A percentile compares a stretch with the other conserved stretches of the same genome.
Evolutionary conservation across 2,329 filamentous ascomycete species (phyloP).

Genomic region (Alternaria ventricosa): DNA sequence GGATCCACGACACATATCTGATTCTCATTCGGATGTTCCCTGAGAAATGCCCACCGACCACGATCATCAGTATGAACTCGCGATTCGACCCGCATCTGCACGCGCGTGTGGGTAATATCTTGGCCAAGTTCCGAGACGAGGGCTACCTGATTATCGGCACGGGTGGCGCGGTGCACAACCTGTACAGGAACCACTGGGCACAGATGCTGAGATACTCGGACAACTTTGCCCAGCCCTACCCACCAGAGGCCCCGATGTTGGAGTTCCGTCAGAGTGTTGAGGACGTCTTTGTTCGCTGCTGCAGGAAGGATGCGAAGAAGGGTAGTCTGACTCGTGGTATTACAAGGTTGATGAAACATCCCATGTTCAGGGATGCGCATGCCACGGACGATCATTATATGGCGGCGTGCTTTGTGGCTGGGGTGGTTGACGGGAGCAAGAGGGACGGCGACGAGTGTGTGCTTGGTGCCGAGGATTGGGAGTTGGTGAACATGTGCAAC

Average conservation of each 20-base stretch:
- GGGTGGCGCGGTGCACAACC: slow-evolving; percentile 72
- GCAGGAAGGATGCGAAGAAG: slow-evolving; percentile 55
- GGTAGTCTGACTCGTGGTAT: slow-evolving; percentile 59
- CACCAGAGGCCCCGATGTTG: slow-evolving; percentile 66
- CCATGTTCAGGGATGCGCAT: slow-evolving; percentile 69
- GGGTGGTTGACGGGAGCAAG: slow-evolving; percentile 45
- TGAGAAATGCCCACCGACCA: slow-evolving; percentile 67
- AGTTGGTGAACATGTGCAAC: slow-evolving; percentile 45
- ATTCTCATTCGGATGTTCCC: slow-evolving; percentile 75
- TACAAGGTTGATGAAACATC: slow-evolving; percentile 72
- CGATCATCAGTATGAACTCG: slow-evolving; percentile 63
- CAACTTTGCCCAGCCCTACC: slow-evolving; percentile 66
- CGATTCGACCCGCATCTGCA: slow-evolving; percentile 64
- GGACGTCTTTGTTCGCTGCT: slow-evolving; percentile 62
- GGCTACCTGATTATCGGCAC: slow-evolving; percentile 64
- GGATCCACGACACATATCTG: slow-evolving; percentile 76
- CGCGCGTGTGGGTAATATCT: slow-evolving; percentile 62
- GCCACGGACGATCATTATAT: slow-evolving; percentile 75
- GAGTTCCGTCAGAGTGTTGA: slow-evolving; percentile 71
- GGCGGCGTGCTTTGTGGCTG: slow-evolving; percentile 68
- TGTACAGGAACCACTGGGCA: slow-evolving; percentile 70
- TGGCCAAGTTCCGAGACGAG: slow-evolving; percentile 62
- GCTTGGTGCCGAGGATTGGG: slow-evolving; percentile 42
- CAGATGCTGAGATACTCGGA: slow-evolving; percentile 69
- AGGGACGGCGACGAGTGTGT: slow-evolving; percentile 29